Evolutionary conservation across 2,329 filamentous ascomycete genomes (phyloP).

Genomic region (Fusarium euwallaceae): DNA sequence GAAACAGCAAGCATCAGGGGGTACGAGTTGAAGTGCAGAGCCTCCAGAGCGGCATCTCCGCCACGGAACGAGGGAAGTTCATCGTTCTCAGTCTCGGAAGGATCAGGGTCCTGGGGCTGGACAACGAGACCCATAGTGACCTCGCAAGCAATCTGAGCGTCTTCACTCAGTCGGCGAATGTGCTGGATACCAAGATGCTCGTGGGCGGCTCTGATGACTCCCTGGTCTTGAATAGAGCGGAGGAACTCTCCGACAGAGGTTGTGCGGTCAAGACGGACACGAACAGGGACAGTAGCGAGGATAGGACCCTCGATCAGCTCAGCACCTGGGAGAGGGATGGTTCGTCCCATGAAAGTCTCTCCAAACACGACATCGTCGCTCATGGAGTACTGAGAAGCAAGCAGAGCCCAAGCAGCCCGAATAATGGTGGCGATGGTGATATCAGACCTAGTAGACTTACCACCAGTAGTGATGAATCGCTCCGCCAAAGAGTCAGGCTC

Average conservation of each 20-base stretch:
- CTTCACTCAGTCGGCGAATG: slow-evolving; percentile 57
- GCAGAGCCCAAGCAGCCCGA: slow-evolving; percentile 47
- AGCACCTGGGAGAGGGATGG: slow-evolving; percentile 45
- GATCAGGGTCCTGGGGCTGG: slow-evolving; percentile 57
- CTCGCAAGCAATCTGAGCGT: slow-evolving; percentile 67
- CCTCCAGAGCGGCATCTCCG: slow-evolving; percentile 68
- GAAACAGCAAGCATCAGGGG: slow-evolving; percentile 75
- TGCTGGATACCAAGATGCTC: slow-evolving; percentile 53
- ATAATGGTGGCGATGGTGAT: slow-evolving; percentile 44
- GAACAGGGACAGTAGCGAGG: slow-evolving; percentile 44
- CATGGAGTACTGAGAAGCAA: slow-evolving; percentile 45
- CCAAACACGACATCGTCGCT: slow-evolving; percentile 49
- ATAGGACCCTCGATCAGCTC: slow-evolving; percentile 50
- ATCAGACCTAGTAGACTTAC: slow-evolving; percentile 37
- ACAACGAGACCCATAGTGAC: slow-evolving; percentile 66
- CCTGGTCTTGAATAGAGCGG: slow-evolving; percentile 46
- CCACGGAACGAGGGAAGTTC: slow-evolving; percentile 61
- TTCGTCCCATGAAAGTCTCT: slow-evolving; percentile 48
- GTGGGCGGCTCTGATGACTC: slow-evolving; percentile 43
- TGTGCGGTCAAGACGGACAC: slow-evolving; percentile 42
- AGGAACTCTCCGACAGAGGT: slow-evolving; percentile 41
- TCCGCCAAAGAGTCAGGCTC: slow-evolving; percentile 37
- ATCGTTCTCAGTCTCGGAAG: slow-evolving; percentile 22
- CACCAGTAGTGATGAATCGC: slow-evolving; percentile 35
- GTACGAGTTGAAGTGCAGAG: slow-evolving; percentile 69